phyloP scores from a whole-genome alignment of 139 green algal genomes.

The Klebsormidium nitens region DNA sequence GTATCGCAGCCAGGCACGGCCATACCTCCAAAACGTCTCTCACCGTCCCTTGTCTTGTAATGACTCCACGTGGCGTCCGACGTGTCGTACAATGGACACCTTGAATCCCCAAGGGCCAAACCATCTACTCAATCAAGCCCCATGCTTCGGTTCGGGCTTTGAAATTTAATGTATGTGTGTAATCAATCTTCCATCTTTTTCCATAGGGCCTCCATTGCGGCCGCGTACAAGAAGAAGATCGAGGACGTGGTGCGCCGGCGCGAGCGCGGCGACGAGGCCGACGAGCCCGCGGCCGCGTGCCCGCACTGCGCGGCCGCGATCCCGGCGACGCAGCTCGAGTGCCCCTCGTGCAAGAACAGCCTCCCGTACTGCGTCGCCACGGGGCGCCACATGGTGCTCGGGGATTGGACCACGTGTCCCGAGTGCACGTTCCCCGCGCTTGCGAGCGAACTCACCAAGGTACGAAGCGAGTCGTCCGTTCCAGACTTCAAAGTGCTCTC shows the following conservation, averaged over 20 bases:
- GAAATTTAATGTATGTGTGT: no score
- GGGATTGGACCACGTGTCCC: constrained; percentile 66
- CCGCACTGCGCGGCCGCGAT: constrained; percentile 57
- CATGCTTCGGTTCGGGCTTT: no score
- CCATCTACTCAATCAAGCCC: no score
- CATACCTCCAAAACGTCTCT: no score
- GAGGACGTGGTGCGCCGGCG: constrained; percentile 72
- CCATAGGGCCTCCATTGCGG: constrained; percentile 43
- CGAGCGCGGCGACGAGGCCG: constrained; percentile 54
- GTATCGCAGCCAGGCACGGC: no score
- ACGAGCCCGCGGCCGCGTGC: constrained; percentile 55
- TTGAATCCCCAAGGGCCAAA: no score
- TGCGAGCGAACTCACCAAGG: constrained; percentile 43
- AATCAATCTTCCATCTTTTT: no score
- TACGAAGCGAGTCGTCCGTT: no score
- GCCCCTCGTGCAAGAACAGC: constrained; percentile 13
- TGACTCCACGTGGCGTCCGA: no score
- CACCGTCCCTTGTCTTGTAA: no score
- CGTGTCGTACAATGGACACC: no score
- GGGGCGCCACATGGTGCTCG: constrained; percentile 57
- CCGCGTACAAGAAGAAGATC: constrained; percentile 75
- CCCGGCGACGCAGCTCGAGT: constrained; percentile 39
- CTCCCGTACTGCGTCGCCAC: constrained; percentile 58
- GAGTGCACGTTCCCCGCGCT: constrained; percentile 57
- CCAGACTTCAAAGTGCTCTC: no score